Conservation (phyloP, 495 filamentous ascomycete species). For the Neurospora hispaniola region DNA sequence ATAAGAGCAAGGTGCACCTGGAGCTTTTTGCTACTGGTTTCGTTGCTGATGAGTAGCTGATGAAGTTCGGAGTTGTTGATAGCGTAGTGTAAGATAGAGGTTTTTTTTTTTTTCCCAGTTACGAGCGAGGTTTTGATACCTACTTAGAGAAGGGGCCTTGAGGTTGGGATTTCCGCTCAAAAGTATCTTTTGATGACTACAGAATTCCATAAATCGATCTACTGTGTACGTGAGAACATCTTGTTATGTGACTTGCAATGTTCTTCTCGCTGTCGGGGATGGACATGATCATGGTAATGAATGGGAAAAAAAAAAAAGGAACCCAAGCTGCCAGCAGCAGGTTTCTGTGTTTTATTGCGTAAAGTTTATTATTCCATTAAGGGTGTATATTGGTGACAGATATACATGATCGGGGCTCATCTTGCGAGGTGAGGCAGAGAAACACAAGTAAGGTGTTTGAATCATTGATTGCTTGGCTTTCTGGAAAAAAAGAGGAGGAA, state of each 20-base stretch:
- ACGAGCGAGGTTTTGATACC: neutral
- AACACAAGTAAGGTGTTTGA: no score
- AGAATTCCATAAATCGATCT: neutral
- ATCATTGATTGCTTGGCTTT: no score
- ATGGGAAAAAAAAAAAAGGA: neutral
- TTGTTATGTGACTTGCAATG: neutral
- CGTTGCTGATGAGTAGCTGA: constrained; percentile 11
- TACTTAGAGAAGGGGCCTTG: neutral
- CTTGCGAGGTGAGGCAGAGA: no score
- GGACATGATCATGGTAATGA: neutral
- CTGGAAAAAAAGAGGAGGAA: no score
- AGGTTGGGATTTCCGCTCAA: neutral
- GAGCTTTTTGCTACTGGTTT: constrained; percentile 60
- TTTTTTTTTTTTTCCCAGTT: neutral
- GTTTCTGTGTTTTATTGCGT: neutral
- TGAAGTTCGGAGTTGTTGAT: neutral
- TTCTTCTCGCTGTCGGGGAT: neutral
- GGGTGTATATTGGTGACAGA: no score
- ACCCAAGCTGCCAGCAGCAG: neutral
- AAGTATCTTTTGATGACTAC: neutral
- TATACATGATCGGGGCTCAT: no score
- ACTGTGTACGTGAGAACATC: neutral
- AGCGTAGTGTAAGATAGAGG: neutral
- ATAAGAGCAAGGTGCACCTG: constrained; percentile 44
- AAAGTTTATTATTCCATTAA: no score